Conservation (phyloP, 192 early-diverging fungal genomes). For the Glomus cerebriforme region DNA sequence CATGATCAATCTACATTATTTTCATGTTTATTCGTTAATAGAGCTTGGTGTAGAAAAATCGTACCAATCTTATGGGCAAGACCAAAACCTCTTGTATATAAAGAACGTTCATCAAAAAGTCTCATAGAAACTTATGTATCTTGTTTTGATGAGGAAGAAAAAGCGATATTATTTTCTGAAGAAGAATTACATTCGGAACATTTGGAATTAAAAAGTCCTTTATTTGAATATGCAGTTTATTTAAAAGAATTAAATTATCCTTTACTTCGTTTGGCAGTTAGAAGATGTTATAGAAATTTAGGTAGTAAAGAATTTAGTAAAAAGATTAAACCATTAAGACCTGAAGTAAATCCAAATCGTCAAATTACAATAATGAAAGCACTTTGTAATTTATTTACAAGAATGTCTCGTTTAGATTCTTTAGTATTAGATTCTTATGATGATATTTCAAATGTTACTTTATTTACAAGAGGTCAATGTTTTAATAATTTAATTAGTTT, state of each 20-base stretch:
- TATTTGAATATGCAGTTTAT: constrained; percentile 2
- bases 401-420: not conserved
- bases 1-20: constrained; percentile 1
- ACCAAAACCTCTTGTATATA: not conserved
- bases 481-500: not conserved
- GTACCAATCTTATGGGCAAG: constrained; percentile 17
- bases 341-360: not conserved
- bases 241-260: constrained; percentile 13
- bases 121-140: constrained; percentile 10
- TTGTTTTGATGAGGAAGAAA: constrained; percentile 13
- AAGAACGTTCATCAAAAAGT: not conserved
- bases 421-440: not conserved
- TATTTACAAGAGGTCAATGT: not conserved
- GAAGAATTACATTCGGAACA: not conserved
- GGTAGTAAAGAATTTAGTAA: constrained; percentile 10
- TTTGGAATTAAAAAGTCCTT: constrained; percentile 9
- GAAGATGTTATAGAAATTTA: constrained; percentile 5
- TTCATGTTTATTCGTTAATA: constrained; percentile 20
- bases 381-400: constrained; percentile 4
- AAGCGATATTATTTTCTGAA: not conserved
- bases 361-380: constrained; percentile 15
- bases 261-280: constrained; percentile 4
- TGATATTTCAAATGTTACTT: not conserved
- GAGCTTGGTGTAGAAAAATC: constrained; percentile 9
- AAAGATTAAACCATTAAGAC: constrained; percentile 2